phyloP scores from a whole-genome alignment of 2,329 filamentous ascomycete species.

The Ophiostoma angusticollis region DNA sequence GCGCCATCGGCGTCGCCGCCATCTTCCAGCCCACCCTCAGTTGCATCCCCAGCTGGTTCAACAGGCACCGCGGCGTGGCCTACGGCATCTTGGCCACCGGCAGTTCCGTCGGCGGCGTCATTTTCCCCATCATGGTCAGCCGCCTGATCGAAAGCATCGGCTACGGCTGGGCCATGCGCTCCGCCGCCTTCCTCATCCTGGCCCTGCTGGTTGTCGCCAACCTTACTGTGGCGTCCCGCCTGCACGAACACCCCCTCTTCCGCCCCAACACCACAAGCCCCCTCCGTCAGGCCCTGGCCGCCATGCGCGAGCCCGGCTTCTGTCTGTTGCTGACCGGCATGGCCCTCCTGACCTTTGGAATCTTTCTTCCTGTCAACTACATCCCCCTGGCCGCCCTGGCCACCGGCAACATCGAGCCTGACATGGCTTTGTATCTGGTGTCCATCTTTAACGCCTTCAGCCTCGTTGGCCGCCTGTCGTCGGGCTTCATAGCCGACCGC shows the following conservation, averaged over 20 bases:
- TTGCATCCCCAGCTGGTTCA: conserved; percentile 16
- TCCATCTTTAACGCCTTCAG: conserved; percentile 19
- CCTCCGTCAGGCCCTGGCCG: conserved; percentile 7
- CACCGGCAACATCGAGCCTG: conserved; percentile 11
- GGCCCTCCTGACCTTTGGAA: conserved; percentile 16
- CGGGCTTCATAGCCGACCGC: conserved; percentile 20
- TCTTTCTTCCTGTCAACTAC: conserved; percentile 18
- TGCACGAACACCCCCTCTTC: conserved; percentile 6
- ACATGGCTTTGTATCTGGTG: conserved; percentile 16
- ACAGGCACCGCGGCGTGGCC: conserved; percentile 15
- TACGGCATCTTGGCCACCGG: conserved; percentile 17
- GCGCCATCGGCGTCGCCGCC: conserved; percentile 13
- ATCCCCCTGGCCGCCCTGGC: conserved; percentile 15
- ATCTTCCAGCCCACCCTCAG: conserved; percentile 15
- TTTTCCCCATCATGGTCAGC: conserved; percentile 20
- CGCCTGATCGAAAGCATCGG: conserved; percentile 17
- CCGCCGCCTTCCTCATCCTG: conserved; percentile 18
- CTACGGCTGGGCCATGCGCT: conserved; percentile 20
- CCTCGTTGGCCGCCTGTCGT: conserved; percentile 23
- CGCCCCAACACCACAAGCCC: no score
- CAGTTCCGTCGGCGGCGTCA: conserved; percentile 18
- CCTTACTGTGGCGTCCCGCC: conserved; percentile 15
- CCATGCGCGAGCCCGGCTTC: conserved; percentile 15
- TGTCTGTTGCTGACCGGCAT: conserved; percentile 13
- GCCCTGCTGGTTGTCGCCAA: conserved; percentile 16